Percentiles rank a stretch among this genome's conserved stretches.
phyloP scores from a whole-genome alignment of 352 stramenopile species.

The Phytophthora chlamydospora region DNA sequence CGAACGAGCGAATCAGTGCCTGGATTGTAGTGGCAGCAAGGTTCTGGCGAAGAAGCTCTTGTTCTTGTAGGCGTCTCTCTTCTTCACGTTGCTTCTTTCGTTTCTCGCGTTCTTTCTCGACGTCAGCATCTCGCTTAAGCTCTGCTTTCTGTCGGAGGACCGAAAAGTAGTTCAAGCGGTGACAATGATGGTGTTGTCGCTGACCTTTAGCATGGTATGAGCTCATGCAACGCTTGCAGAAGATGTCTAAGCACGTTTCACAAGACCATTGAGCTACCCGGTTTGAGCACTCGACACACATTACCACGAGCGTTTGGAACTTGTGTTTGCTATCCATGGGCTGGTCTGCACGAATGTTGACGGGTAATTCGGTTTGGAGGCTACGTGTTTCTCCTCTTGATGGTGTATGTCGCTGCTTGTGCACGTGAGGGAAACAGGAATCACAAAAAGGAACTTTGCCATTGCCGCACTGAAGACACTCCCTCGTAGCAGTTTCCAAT shows the following conservation, averaged over 20 bases:
- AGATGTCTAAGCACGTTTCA: slow-evolving; percentile 63
- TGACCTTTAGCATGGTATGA: slow-evolving; percentile 61
- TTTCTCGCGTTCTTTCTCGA: slow-evolving; percentile 42
- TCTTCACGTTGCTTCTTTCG: slow-evolving; percentile 33
- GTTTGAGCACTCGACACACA: slow-evolving; percentile 63
- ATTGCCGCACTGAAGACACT: slow-evolving; percentile 70
- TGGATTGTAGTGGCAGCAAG: slow-evolving; percentile 52
- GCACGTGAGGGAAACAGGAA: slow-evolving; percentile 61
- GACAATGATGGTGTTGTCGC: slow-evolving; percentile 56
- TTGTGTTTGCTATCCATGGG: slow-evolving; percentile 30
- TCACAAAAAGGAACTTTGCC: slow-evolving; percentile 75
- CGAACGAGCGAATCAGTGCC: slow-evolving; percentile 41
- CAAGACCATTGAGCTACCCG: slow-evolving; percentile 74
- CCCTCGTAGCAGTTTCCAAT: slow-evolving; percentile 62
- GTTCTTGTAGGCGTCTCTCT: slow-evolving; percentile 26
- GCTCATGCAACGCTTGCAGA: slow-evolving; percentile 74
- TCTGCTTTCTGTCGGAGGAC: slow-evolving; percentile 59
- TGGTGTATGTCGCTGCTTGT: slow-evolving; percentile 25
- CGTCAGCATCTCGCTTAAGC: slow-evolving; percentile 38
- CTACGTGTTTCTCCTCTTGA: background rate
- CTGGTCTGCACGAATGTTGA: background rate
- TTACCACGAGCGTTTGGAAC: slow-evolving; percentile 61
- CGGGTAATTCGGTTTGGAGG: background rate
- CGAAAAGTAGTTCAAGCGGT: slow-evolving; percentile 74
- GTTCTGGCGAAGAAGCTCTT: slow-evolving; percentile 22